Conservation (phyloP, 495 filamentous ascomycete genomes). For the Podospora anserina region DNA sequence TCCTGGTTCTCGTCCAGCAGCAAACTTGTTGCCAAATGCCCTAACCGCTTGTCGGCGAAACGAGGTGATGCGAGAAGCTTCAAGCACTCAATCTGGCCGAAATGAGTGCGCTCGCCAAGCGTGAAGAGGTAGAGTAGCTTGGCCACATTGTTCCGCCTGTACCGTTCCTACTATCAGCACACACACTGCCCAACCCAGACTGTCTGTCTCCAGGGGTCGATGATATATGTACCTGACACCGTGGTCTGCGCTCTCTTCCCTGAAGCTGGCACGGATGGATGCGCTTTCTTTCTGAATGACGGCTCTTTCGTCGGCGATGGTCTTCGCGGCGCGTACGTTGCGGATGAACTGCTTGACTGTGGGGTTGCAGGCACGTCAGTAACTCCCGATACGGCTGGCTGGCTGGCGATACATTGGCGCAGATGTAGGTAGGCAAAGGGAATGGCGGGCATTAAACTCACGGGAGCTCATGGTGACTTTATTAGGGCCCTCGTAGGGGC, state of each 20-base stretch:
- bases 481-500: constrained; percentile 42
- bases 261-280: constrained; percentile 91
- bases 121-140: constrained; percentile 98
- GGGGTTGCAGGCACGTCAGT: constrained; percentile 21
- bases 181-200: neutral
- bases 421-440: neutral
- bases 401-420: neutral
- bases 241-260: constrained; percentile 91
- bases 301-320: constrained; percentile 94
- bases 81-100: constrained; percentile 98
- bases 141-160: constrained; percentile 95
- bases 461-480: constrained; percentile 46
- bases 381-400: neutral
- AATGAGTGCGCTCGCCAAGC: constrained; percentile 96
- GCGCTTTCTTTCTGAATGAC: constrained; percentile 99
- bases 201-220: neutral
- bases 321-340: constrained; percentile 96
- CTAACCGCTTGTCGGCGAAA: constrained; percentile 95
- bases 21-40: constrained; percentile 94
- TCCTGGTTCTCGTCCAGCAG: constrained; percentile 98
- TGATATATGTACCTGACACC: constrained; percentile 65
- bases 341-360: constrained; percentile 99
- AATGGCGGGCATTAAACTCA: constrained; percentile 27
- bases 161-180: constrained; percentile 21
- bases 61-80: constrained; percentile 94